phyloP scores from a whole-genome alignment of 305 asterid genomes.

The Andrographis paniculata region DNA sequence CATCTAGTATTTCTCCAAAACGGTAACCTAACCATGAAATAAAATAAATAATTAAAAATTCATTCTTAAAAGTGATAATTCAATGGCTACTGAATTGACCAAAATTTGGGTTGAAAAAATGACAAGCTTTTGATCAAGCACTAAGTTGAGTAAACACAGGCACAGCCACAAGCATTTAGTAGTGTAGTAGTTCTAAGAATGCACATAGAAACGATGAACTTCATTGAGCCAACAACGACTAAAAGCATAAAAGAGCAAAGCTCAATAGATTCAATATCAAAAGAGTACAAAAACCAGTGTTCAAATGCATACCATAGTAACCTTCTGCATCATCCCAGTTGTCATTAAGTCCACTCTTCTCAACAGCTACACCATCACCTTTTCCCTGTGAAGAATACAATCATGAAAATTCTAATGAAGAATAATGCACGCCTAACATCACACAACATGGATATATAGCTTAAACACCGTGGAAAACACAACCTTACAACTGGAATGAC shows the following conservation, averaged over 20 bases:
- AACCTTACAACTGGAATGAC: too few species aligned
- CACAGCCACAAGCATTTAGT: slow-evolving; percentile 1
- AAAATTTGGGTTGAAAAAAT: background rate
- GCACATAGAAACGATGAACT: background rate
- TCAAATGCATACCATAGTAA: slow-evolving; percentile 65
- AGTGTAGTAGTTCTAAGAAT: background rate
- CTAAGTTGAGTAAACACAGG: background rate
- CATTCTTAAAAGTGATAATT: background rate
- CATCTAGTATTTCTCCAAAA: slow-evolving; percentile 90
- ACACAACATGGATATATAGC: too few species aligned
- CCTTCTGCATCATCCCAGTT: slow-evolving; percentile 99
- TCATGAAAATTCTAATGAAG: slow-evolving; percentile 6
- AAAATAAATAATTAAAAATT: background rate
- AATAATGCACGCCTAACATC: too few species aligned
- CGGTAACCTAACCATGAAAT: slow-evolving; percentile 60
- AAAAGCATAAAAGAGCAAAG: slow-evolving; percentile 15
- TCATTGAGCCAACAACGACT: slow-evolving; percentile 4
- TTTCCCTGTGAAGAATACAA: slow-evolving; percentile 46
- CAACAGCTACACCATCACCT: slow-evolving; percentile 66
- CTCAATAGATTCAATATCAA: background rate
- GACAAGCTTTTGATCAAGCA: slow-evolving; percentile 1
- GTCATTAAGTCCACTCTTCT: slow-evolving; percentile 75
- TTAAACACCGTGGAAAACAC: too few species aligned
- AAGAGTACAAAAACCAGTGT: slow-evolving; percentile 2
- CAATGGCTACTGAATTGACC: background rate